Conservation (phyloP, 306 rosid species). For the Dryas alaskensis region DNA sequence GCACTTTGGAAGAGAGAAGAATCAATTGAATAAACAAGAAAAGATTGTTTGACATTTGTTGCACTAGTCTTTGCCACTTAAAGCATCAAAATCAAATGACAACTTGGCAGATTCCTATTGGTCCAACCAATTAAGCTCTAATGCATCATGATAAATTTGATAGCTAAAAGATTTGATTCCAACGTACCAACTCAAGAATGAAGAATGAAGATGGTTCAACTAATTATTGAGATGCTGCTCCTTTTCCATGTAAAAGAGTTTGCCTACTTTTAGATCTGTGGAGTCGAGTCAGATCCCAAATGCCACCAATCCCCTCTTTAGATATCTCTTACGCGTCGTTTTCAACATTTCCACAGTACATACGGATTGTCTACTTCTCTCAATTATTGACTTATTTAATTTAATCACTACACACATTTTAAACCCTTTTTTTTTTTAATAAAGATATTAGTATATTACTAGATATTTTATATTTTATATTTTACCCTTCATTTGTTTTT, state of each 20-base stretch:
- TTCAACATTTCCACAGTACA: neutral
- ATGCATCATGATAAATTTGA: neutral
- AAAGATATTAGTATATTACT: too few species aligned
- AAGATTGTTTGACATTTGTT: neutral
- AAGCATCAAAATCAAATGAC: neutral
- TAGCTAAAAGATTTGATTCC: constrained; percentile 15
- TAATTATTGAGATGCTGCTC: neutral
- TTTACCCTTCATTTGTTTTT: neutral
- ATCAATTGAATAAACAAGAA: too few species aligned
- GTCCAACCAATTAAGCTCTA: neutral
- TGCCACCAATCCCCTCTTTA: constrained; percentile 17
- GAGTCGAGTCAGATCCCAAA: constrained; percentile 32
- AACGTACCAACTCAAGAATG: constrained; percentile 6
- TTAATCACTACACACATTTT: neutral
- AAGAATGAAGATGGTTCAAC: constrained; percentile 3
- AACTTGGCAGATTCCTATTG: constrained; percentile 1
- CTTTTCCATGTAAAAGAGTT: constrained; percentile 7
- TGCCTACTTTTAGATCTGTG: constrained; percentile 17
- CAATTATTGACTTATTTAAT: constrained; percentile 25
- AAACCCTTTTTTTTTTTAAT: too few species aligned
- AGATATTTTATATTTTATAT: too few species aligned
- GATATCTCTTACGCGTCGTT: neutral
- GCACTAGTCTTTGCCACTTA: neutral
- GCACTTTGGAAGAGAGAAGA: neutral
- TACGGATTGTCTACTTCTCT: neutral